Evolutionary conservation across 1,139 yeast genomes (phyloP).

Genomic region (Hemisphaericaspora subhashii): DNA sequence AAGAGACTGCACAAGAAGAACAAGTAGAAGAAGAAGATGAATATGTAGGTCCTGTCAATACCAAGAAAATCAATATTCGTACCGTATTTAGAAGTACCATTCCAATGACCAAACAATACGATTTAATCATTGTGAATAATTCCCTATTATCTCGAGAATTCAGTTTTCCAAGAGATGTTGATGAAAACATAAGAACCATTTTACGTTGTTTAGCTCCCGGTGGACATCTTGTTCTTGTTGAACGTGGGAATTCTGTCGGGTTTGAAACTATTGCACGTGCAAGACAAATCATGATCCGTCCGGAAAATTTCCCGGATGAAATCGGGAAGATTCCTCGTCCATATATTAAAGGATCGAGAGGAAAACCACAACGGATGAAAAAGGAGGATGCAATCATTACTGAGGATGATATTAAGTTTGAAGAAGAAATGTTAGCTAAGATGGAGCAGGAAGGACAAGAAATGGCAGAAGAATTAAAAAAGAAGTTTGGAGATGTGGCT

Average conservation of each 20-base stretch:
- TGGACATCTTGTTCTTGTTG: constrained; percentile 77
- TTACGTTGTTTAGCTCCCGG: constrained; percentile 66
- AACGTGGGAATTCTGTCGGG: constrained; percentile 88
- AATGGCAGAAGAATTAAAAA: constrained; percentile 15
- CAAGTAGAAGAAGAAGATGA: constrained; percentile 23
- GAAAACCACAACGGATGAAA: constrained; percentile 41
- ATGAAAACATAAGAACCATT: constrained; percentile 61
- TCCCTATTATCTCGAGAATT: constrained; percentile 64
- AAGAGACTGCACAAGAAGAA: constrained; percentile 17
- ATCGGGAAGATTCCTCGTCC: constrained; percentile 71
- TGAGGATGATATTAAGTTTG: constrained; percentile 34
- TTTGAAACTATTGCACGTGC: constrained; percentile 89
- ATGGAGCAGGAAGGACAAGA: constrained; percentile 22
- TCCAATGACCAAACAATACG: constrained; percentile 57
- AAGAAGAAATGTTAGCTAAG: constrained; percentile 29
- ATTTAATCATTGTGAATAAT: constrained; percentile 82
- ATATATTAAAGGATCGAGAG: constrained; percentile 54
- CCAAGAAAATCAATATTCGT: constrained; percentile 50
- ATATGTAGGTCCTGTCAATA: constrained; percentile 59
- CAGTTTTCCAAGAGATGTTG: constrained; percentile 72
- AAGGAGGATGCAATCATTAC: constrained; percentile 38
- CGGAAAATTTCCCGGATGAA: constrained; percentile 62
- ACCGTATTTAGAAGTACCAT: constrained; percentile 54
- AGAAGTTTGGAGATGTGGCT: constrained; percentile 40
- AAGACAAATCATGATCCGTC: constrained; percentile 82